Evolutionary conservation across 805 yeast species (phyloP).

Genomic region (Candida wancherniae): DNA sequence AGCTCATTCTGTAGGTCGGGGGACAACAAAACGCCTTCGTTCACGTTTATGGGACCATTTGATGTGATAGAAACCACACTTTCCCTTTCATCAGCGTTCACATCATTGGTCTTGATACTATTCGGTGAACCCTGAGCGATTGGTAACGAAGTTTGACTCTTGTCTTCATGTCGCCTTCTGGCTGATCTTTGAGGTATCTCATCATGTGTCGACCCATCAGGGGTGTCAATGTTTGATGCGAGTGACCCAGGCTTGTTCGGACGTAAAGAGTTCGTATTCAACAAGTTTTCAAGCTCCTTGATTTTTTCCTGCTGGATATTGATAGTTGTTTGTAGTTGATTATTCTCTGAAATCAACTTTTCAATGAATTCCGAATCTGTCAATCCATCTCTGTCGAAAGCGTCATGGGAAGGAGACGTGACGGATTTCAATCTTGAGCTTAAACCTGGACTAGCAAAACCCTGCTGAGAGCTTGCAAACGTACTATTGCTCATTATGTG

Average conservation of each 20-base stretch:
- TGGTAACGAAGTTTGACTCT: background rate
- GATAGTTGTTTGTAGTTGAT: slow-evolving; percentile 25
- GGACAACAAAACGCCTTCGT: slow-evolving; percentile 9
- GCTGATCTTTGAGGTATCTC: slow-evolving; percentile 27
- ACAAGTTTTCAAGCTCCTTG: slow-evolving; percentile 3
- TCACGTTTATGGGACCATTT: slow-evolving; percentile 11
- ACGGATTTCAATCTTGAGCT: too few relatives aligned
- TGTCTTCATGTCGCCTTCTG: slow-evolving; percentile 14
- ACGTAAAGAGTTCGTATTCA: too few relatives aligned
- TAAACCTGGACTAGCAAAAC: too few relatives aligned
- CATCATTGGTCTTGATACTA: too few relatives aligned
- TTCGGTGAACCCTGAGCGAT: too few relatives aligned
- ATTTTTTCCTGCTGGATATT: slow-evolving; percentile 5
- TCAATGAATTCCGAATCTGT: slow-evolving; percentile 31
- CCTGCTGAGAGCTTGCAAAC: too few relatives aligned
- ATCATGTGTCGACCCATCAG: background rate
- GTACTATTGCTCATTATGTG: too few relatives aligned
- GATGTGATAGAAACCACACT: slow-evolving; percentile 12
- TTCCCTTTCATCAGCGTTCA: slow-evolving; percentile 4
- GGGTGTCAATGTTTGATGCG: too few relatives aligned
- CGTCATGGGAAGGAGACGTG: slow-evolving; percentile 35
- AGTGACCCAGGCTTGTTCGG: too few relatives aligned
- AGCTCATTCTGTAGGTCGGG: slow-evolving; percentile 10
- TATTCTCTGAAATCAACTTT: slow-evolving; percentile 31
- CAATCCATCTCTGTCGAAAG: slow-evolving; percentile 28